These are phyloP conservation scores for Penium margaritaceum DNA, from an alignment of 139 green algal species.

Conservation along the genomic window DNA sequence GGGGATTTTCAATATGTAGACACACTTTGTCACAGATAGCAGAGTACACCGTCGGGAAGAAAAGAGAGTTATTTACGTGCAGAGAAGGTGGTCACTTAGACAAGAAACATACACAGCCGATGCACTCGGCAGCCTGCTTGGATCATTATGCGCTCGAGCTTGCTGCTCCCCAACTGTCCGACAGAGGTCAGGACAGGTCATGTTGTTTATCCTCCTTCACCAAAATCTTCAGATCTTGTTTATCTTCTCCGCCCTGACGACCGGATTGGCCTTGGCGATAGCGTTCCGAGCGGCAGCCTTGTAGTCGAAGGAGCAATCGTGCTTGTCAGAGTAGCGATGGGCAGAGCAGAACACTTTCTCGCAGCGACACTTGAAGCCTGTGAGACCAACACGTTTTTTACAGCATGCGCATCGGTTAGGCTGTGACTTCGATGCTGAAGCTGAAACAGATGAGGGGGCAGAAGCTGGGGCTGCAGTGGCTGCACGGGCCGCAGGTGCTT, in stretches of 20 bases:
- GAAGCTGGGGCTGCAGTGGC: constrained; percentile 4
- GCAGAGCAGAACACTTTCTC: constrained; percentile 65
- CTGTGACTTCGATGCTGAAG: neutral
- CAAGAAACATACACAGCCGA: too few relatives aligned
- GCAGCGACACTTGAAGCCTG: constrained; percentile 83
- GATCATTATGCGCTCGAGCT: too few relatives aligned
- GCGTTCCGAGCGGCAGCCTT: constrained; percentile 57
- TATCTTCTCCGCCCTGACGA: constrained; percentile 49
- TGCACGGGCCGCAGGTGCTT: constrained; percentile 8
- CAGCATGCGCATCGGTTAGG: constrained; percentile 47
- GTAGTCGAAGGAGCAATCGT: constrained; percentile 79
- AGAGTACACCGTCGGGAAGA: too few relatives aligned
- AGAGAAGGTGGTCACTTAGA: too few relatives aligned
- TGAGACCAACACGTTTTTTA: constrained; percentile 69
- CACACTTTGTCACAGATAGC: too few relatives aligned
- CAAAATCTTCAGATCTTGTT: constrained; percentile 50
- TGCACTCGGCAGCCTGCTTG: too few relatives aligned
- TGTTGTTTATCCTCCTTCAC: too few relatives aligned
- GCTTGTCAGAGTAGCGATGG: constrained; percentile 76
- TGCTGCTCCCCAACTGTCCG: too few relatives aligned
- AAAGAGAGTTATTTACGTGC: too few relatives aligned
- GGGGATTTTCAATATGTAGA: too few relatives aligned
- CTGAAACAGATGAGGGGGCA: constrained; percentile 9
- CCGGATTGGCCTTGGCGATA: constrained; percentile 56
- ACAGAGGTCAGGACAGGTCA: neutral